Base-by-base conservation (phyloP, 192 early-diverging fungal species). In the Backusella parvicylindrica region DNA sequence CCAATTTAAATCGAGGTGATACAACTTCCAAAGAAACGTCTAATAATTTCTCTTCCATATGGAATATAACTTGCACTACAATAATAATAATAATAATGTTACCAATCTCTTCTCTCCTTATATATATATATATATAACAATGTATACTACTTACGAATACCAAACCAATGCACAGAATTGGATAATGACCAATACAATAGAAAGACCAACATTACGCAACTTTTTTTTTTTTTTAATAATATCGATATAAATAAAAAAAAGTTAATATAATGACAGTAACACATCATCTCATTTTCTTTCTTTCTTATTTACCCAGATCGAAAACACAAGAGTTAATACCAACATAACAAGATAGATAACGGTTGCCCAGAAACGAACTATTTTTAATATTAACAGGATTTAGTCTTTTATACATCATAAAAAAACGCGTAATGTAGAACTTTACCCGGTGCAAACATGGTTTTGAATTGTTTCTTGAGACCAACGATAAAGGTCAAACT, bases 401-500 rank as follows among this genome's bases (percentile, higher is more conserved):
- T 28, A 12, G 26, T 28, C 12, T 43, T 12, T 43, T 7, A 12
- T 50, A 9, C 26, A 28, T 60, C 3, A 28, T 40, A 18, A 18
- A 35, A 23, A 35, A 37, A 21, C 26, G 21, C n/a, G 32, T 38
- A 13, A 15, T 1, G 4, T 33, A 13, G n/a, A 53, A 0, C 26
- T 9, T 64, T 75, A 86, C 87, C 87, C 36, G 92, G 91, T 28
- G 88, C 88, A 56, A 93, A 90, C 82, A 92, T 91, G 74, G 95
- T 94, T 84, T 93, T 95, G 67, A 98, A 68, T 85, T 98, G 97
- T 76, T 91, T 88, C 70, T 79, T 84, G 72, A 95, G 93, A 36
- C 96, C 96, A 36, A 97, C 89, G 53, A 99, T 83, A 83, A 99
- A 99, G 15, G 94, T 92, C 70, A 94, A 96, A 56, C 94, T 91